Percentiles rank a stretch among this genome's conserved stretches.
phyloP scores from a whole-genome alignment of 2,329 filamentous ascomycete genomes.

The Boeremia exigua region DNA sequence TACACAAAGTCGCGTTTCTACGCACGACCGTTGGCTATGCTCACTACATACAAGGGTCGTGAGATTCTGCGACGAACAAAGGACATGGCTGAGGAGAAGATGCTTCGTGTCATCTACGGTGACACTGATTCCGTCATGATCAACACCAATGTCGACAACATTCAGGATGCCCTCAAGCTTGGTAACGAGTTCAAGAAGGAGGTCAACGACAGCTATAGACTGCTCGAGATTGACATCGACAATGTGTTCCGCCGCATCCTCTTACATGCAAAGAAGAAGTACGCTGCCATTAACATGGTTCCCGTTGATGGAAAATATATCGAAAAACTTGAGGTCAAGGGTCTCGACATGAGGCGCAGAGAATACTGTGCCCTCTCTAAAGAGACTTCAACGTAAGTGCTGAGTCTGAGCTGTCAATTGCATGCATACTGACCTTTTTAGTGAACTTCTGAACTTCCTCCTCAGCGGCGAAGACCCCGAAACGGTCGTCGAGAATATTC shows the following conservation, averaged over 20 bases:
- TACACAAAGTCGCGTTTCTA: conserved; percentile 98
- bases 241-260: conserved; percentile 94
- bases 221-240: conserved; percentile 97
- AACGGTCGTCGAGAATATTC: conserved; percentile 83
- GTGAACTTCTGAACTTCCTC: conserved; percentile 88
- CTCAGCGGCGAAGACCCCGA: conserved; percentile 93
- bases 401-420: neutral
- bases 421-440: conserved; percentile 27
- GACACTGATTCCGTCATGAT: conserved; percentile 99
- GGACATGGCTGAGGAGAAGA: conserved; percentile 88
- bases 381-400: conserved; percentile 76
- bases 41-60: conserved; percentile 96
- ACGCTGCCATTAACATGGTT: conserved; percentile 92
- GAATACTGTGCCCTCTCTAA: conserved; percentile 97
- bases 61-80: conserved; percentile 97
- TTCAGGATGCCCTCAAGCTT: conserved; percentile 87
- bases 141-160: conserved; percentile 95
- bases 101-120: conserved; percentile 95
- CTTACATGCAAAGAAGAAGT: conserved; percentile 98
- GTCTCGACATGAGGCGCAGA: conserved; percentile 95
- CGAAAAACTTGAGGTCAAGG: conserved; percentile 97
- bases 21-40: conserved; percentile 88
- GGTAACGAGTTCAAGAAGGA: conserved; percentile 93
- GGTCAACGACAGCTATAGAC: conserved; percentile 90
- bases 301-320: conserved; percentile 87